phyloP scores from a whole-genome alignment of 2,329 filamentous ascomycete genomes.

The Hymenoscyphus occultus region DNA sequence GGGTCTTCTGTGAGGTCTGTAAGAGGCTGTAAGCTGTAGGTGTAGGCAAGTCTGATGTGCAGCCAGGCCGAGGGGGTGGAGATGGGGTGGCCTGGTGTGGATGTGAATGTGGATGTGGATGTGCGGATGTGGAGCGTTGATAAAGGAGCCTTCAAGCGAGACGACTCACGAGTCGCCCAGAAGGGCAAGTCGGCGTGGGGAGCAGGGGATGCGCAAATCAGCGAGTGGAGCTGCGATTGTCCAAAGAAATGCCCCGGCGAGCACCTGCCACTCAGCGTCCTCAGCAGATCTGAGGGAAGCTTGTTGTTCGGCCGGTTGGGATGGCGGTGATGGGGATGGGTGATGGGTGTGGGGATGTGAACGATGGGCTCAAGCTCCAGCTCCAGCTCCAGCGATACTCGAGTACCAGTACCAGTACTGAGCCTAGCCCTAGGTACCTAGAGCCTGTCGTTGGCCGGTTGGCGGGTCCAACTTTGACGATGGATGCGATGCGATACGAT shows the following conservation, averaged over 20 bases:
- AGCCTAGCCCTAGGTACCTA: too few species aligned
- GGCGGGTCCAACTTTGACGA: too few species aligned
- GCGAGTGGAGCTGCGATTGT: neutral
- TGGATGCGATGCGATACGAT: neutral
- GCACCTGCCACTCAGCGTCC: neutral
- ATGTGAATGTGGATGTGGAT: neutral
- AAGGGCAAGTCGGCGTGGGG: constrained; percentile 4
- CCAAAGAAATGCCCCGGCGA: neutral
- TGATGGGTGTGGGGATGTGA: neutral
- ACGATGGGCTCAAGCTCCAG: neutral
- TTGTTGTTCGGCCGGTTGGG: neutral
- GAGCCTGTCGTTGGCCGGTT: neutral
- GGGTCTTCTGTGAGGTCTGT: constrained; percentile 1
- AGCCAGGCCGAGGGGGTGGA: neutral
- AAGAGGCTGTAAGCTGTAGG: constrained; percentile 1
- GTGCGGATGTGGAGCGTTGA: neutral
- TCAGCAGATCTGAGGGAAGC: neutral
- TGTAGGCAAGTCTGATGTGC: neutral
- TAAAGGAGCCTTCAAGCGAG: neutral
- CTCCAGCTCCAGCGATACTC: too few species aligned
- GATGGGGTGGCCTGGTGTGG: neutral
- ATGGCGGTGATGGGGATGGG: neutral
- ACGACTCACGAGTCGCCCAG: neutral
- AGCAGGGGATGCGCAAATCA: constrained; percentile 5
- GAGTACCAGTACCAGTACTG: too few species aligned